phyloP scores from a whole-genome alignment of 352 stramenopile genomes.

The Phytophthora pinifolia region DNA sequence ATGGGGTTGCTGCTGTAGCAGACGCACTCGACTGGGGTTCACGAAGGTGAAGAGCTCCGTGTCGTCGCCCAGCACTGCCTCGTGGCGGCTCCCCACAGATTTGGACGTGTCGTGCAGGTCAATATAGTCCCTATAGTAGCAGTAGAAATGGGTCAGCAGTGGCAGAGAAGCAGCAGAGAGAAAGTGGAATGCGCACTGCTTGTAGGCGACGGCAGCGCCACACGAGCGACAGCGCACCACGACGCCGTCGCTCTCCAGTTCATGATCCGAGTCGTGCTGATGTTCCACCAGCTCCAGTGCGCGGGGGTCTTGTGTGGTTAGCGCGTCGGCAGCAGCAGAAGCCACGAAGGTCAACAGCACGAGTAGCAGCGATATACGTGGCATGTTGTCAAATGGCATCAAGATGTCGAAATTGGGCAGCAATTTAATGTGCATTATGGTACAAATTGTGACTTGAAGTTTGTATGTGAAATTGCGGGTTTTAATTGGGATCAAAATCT shows the following conservation, averaged over 20 bases:
- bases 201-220: slow-evolving; percentile 63
- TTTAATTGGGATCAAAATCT: too few relatives aligned
- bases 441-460: too few relatives aligned
- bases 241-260: slow-evolving; percentile 31
- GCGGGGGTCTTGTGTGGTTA: slow-evolving; percentile 4
- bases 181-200: slow-evolving; percentile 38
- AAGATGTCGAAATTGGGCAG: slow-evolving; percentile 4
- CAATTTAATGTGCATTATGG: too few relatives aligned
- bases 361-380: slow-evolving; percentile 28
- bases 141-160: slow-evolving; percentile 12
- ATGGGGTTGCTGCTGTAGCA: too few relatives aligned
- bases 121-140: slow-evolving; percentile 56
- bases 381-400: slow-evolving; percentile 19
- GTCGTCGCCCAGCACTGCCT: slow-evolving; percentile 48
- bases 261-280: slow-evolving; percentile 15
- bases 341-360: slow-evolving; percentile 15
- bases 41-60: slow-evolving; percentile 77
- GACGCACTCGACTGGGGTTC: slow-evolving; percentile 62
- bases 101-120: slow-evolving; percentile 77
- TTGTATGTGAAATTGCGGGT: too few relatives aligned
- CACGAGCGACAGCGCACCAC: slow-evolving; percentile 79
- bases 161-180: not conserved
- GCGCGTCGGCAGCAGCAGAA: slow-evolving; percentile 11
- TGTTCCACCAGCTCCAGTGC: slow-evolving; percentile 15
- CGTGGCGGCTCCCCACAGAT: slow-evolving; percentile 50